Evolutionary conservation across 1,284 basidiomycete species (phyloP).

Genomic region (Ustilago sp.): DNA sequence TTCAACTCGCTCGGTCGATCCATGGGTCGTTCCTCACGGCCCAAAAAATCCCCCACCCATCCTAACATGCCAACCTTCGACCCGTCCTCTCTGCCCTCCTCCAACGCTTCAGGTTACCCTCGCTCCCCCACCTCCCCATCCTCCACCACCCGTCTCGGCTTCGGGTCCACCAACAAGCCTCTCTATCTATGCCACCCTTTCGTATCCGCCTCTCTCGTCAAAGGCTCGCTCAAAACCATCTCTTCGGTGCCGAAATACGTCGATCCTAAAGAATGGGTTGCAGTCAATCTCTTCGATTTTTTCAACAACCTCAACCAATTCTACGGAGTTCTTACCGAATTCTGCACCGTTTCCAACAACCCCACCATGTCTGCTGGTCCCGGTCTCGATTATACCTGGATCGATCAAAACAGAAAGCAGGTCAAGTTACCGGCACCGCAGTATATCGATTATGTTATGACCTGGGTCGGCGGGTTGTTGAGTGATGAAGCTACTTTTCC

Average conservation of each 20-base stretch:
- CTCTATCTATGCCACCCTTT: slow-evolving; percentile 74
- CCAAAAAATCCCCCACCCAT: slow-evolving; percentile 59
- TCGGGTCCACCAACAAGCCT: slow-evolving; percentile 54
- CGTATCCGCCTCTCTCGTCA: slow-evolving; percentile 94
- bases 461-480: slow-evolving; percentile 93
- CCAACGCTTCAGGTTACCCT: slow-evolving; percentile 28
- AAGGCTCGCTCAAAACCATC: slow-evolving; percentile 98
- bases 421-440: slow-evolving; percentile 94
- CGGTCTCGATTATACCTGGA: slow-evolving; percentile 96
- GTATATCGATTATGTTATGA: slow-evolving; percentile 99
- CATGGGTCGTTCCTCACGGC: slow-evolving; percentile 64
- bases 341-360: slow-evolving; percentile 89
- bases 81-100: slow-evolving; percentile 14
- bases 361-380: slow-evolving; percentile 93
- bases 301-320: slow-evolving; percentile 98
- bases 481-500: slow-evolving; percentile 94
- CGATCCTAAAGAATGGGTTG: slow-evolving; percentile 85
- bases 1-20: slow-evolving; percentile 63
- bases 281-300: slow-evolving; percentile 78
- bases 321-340: slow-evolving; percentile 93
- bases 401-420: slow-evolving; percentile 84
- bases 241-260: slow-evolving; percentile 90
- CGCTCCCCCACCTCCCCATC: slow-evolving; percentile 32
- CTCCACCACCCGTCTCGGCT: neutral
- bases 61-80: slow-evolving; percentile 57